Evolutionary conservation across 2,329 filamentous ascomycete species (phyloP).

Genomic region (Microascus cirrosus): DNA sequence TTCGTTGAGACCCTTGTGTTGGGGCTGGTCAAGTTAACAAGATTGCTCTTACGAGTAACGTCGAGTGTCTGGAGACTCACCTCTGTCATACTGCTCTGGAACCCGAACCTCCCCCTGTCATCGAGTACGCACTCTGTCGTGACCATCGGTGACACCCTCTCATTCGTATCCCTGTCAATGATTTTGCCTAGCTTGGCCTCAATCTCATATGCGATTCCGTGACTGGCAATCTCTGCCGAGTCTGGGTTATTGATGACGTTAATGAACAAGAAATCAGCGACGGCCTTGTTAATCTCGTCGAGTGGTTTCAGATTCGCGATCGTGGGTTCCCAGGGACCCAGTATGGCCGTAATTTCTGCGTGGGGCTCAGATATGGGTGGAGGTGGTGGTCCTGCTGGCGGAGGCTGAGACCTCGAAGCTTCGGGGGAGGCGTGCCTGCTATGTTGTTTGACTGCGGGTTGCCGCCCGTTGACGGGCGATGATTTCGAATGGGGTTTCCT

Average conservation of each 20-base stretch:
- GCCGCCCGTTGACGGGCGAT: not conserved
- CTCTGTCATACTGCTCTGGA: conserved; percentile 84
- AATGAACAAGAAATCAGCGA: conserved; percentile 74
- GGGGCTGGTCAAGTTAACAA: conserved; percentile 34
- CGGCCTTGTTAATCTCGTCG: conserved; percentile 60
- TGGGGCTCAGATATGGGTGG: conserved; percentile 7
- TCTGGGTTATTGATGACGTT: conserved; percentile 59
- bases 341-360: conserved; percentile 13
- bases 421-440: conserved; percentile 3
- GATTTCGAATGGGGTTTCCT: not conserved
- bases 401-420: not conserved
- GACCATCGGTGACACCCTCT: conserved; percentile 57
- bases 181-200: conserved; percentile 88
- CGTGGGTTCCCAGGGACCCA: conserved; percentile 53
- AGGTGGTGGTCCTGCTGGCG: conserved; percentile 6
- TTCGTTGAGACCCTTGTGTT: conserved; percentile 75
- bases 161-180: conserved; percentile 59
- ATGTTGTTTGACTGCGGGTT: not conserved
- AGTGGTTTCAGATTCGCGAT: conserved; percentile 61
- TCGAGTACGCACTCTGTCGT: conserved; percentile 60
- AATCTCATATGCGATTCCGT: conserved; percentile 72
- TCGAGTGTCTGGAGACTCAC: conserved; percentile 33
- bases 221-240: conserved; percentile 48
- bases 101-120: conserved; percentile 50
- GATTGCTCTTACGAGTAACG: conserved; percentile 7